Percentiles rank a stretch among this genome's conserved stretches.
These are phyloP conservation scores for Lobulomyces angularis DNA, from an alignment of 192 early-diverging fungal genomes.

Conservation along the genomic window DNA sequence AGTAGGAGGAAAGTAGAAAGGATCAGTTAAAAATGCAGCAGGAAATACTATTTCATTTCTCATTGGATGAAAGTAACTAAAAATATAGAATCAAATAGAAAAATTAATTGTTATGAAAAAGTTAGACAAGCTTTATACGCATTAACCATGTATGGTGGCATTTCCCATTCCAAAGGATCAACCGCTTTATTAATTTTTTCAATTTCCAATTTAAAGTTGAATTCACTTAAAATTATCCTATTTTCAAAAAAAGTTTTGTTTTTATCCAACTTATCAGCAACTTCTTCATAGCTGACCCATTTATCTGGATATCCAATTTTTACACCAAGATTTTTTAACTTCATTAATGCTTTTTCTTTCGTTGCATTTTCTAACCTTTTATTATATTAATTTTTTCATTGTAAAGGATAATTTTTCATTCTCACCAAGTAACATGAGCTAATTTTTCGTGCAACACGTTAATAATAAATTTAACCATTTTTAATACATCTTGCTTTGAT, in stretches of 20 bases:
- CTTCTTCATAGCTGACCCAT: slow-evolving; percentile 10
- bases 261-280: slow-evolving; percentile 4
- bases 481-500: too few species aligned
- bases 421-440: too few species aligned
- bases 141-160: slow-evolving; percentile 19
- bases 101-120: too few species aligned
- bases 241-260: slow-evolving; percentile 2
- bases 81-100: too few species aligned
- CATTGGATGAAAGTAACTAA: slow-evolving; percentile 16
- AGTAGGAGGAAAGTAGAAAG: slow-evolving; percentile 23
- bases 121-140: too few species aligned
- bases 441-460: too few species aligned
- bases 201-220: slow-evolving; percentile 3
- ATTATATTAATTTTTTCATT: too few species aligned
- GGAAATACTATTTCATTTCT: slow-evolving; percentile 14
- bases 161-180: slow-evolving; percentile 17
- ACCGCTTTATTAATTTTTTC: slow-evolving; percentile 8
- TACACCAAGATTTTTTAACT: slow-evolving; percentile 10
- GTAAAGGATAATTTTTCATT: too few species aligned
- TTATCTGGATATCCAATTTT: slow-evolving; percentile 26
- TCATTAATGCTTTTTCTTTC: slow-evolving; percentile 12
- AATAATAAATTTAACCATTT: too few species aligned
- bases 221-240: not conserved
- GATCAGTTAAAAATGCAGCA: slow-evolving; percentile 13
- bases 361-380: too few species aligned